Evolutionary conservation across 225 moss, liverwort and hornwort genomes (phyloP).

Genomic region (Pseudoscleropodium purum): DNA sequence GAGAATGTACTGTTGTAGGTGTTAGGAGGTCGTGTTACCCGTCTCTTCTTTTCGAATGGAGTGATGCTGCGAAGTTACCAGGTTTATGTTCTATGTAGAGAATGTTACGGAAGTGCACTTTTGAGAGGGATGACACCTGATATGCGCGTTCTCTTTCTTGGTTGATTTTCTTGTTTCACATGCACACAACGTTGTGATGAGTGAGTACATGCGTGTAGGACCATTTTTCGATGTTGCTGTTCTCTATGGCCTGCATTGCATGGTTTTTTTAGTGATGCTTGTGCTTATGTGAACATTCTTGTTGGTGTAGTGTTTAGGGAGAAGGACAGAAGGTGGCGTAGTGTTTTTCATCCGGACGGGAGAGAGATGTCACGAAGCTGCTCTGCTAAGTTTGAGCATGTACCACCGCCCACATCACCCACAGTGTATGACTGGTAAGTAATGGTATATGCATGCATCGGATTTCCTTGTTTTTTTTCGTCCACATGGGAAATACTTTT

Average conservation of each 20-base stretch:
- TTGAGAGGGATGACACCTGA: neutral
- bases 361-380: constrained; percentile 35
- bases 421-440: constrained; percentile 57
- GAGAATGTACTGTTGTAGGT: neutral
- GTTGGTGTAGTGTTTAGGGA: constrained; percentile 28
- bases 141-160: neutral
- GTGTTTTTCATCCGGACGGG: constrained; percentile 51
- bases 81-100: neutral
- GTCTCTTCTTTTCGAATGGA: neutral
- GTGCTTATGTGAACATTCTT: neutral
- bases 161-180: neutral
- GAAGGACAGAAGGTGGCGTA: constrained; percentile 43
- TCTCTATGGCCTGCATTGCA: neutral
- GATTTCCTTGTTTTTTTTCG: neutral
- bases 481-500: neutral
- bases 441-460: neutral
- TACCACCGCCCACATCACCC: constrained; percentile 35
- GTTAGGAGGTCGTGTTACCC: neutral
- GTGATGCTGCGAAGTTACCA: neutral
- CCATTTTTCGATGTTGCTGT: neutral
- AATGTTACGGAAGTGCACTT: neutral
- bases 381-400: constrained; percentile 31
- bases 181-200: neutral
- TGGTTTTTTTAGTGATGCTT: neutral
- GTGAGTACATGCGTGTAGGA: neutral